phyloP scores from a whole-genome alignment of 306 rosid genomes.

The Trifolium pratense region DNA sequence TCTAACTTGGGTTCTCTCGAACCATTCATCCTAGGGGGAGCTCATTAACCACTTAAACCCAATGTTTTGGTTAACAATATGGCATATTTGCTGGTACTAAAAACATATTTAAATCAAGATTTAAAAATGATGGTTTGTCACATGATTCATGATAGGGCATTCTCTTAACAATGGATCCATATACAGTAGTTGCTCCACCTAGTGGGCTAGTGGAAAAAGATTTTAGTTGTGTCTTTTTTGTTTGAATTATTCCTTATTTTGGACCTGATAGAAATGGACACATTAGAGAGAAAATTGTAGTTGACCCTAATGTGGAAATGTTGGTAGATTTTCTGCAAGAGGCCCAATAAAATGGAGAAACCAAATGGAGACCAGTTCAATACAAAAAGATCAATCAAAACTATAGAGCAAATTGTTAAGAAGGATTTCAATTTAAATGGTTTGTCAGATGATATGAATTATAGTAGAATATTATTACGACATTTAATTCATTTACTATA shows the following conservation, averaged over 20 bases:
- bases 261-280: conserved; percentile 1
- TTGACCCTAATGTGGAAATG: neutral
- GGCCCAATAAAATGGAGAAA: neutral
- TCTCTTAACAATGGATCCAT: neutral
- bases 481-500: neutral
- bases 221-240: neutral
- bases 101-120: too few species aligned
- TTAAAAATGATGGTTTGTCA: neutral
- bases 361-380: neutral
- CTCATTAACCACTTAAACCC: too few species aligned
- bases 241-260: neutral
- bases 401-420: neutral
- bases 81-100: too few species aligned
- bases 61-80: too few species aligned
- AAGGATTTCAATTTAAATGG: conserved; percentile 18
- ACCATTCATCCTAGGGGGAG: too few species aligned
- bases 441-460: conserved; percentile 9
- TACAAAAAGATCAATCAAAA: neutral
- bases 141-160: neutral
- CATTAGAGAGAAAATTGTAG: neutral
- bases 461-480: neutral
- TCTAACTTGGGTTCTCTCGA: too few species aligned
- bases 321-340: neutral
- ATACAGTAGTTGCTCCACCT: neutral
- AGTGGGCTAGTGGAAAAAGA: neutral